A percentile compares a stretch with the other conserved stretches of the same genome.
These are phyloP conservation scores for Beauveria caledonica DNA, from an alignment of 2,329 filamentous ascomycete species.

Conservation along the genomic window DNA sequence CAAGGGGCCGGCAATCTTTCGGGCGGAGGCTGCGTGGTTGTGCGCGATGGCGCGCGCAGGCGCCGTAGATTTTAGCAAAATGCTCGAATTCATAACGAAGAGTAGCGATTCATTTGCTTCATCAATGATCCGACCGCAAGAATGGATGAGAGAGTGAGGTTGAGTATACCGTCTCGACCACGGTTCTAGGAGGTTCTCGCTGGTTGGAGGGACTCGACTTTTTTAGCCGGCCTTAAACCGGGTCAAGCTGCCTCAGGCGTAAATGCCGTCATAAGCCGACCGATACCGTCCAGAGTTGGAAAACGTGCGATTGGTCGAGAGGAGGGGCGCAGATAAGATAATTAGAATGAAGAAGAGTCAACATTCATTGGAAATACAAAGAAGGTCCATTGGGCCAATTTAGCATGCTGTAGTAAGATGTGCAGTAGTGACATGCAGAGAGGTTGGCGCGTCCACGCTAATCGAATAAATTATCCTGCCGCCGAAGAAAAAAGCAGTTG, in stretches of 20 bases:
- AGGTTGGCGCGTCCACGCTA: not conserved
- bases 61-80: slow-evolving; percentile 38
- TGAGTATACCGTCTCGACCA: slow-evolving; percentile 4
- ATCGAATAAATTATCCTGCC: not conserved
- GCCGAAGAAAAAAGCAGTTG: not conserved
- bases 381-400: not conserved
- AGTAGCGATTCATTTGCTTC: slow-evolving; percentile 22
- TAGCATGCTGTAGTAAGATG: not conserved
- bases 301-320: not conserved
- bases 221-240: slow-evolving; percentile 15
- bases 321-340: not conserved
- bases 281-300: slow-evolving; percentile 1
- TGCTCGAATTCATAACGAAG: slow-evolving; percentile 38
- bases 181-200: slow-evolving; percentile 7
- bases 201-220: slow-evolving; percentile 11
- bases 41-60: slow-evolving; percentile 39
- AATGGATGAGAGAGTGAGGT: not conserved
- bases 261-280: slow-evolving; percentile 21
- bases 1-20: slow-evolving; percentile 32
- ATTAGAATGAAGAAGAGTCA: not conserved
- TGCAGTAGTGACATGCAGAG: not conserved
- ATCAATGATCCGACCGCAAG: not conserved
- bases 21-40: slow-evolving; percentile 30
- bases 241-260: slow-evolving; percentile 17
- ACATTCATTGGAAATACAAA: not conserved